Evolutionary conservation across 352 stramenopile species (phyloP).

Genomic region (Phytopythium kandeliae): DNA sequence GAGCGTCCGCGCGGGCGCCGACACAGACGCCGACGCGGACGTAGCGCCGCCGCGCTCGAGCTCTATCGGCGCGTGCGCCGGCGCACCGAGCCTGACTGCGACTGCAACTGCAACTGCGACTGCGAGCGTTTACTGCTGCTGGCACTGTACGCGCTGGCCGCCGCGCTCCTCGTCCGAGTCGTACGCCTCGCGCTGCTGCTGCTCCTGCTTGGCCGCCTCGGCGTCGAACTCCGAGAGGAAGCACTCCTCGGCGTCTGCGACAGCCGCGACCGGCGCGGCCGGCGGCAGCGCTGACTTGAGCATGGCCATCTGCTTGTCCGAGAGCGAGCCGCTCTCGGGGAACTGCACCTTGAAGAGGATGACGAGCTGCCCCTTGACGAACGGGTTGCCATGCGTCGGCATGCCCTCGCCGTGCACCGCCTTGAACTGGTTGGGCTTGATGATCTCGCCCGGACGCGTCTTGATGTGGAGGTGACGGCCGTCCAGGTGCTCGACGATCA

Average conservation of each 20-base stretch:
- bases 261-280: conserved; percentile 36
- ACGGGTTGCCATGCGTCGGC: conserved; percentile 96
- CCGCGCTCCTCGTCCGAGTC: conserved; percentile 94
- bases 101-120: too few species aligned
- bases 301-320: conserved; percentile 78
- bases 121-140: conserved; percentile 85
- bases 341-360: conserved; percentile 98
- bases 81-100: too few species aligned
- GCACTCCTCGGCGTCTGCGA: conserved; percentile 65
- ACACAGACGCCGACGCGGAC: too few species aligned
- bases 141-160: conserved; percentile 83
- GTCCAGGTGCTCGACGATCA: conserved; percentile 92
- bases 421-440: conserved; percentile 92
- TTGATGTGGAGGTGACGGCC: conserved; percentile 91
- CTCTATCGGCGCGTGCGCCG: conserved; percentile 5
- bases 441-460: conserved; percentile 90
- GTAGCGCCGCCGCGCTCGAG: too few species aligned
- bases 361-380: conserved; percentile 98
- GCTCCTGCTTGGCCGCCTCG: conserved; percentile 81
- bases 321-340: conserved; percentile 85
- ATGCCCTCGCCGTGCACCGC: conserved; percentile 96
- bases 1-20: neutral
- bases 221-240: conserved; percentile 92
- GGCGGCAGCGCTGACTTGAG: conserved; percentile 57
- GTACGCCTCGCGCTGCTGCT: conserved; percentile 70